Conservation (phyloP, 2,329 filamentous ascomycete species). For the Arthroderma sp. region DNA sequence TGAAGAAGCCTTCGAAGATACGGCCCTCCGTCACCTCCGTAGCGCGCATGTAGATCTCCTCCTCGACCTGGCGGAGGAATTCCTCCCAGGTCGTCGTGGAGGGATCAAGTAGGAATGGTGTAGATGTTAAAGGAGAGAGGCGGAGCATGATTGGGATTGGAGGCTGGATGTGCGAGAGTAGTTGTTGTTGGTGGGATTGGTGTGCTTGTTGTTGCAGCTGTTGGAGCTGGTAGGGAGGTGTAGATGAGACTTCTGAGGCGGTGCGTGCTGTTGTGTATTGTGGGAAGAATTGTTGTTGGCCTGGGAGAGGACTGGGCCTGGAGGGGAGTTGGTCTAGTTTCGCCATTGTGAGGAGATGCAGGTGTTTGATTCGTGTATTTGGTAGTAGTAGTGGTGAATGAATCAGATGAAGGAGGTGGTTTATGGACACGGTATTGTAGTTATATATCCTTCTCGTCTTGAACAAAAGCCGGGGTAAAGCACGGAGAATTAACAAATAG, state of each 20-base stretch:
- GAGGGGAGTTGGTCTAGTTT: neutral
- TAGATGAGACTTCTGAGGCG: too few species aligned
- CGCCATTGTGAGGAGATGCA: neutral
- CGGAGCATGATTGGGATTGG: slow-evolving; percentile 8
- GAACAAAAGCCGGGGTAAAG: too few species aligned
- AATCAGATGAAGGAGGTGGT: too few species aligned
- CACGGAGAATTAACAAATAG: too few species aligned
- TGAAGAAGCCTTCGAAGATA: slow-evolving; percentile 8
- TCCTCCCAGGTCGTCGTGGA: neutral
- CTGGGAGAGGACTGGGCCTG: neutral
- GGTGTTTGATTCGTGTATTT: too few species aligned
- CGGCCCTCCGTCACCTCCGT: slow-evolving; percentile 4
- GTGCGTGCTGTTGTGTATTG: neutral
- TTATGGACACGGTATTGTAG: too few species aligned
- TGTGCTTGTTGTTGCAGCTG: neutral
- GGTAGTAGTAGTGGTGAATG: too few species aligned
- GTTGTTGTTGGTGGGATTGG: neutral
- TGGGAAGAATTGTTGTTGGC: neutral
- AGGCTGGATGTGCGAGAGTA: neutral
- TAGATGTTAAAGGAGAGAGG: slow-evolving; percentile 6
- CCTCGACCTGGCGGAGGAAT: slow-evolving; percentile 7
- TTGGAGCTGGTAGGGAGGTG: neutral
- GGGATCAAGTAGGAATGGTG: slow-evolving; percentile 7
- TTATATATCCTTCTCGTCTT: too few species aligned
- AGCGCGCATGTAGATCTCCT: slow-evolving; percentile 5